phyloP scores from a whole-genome alignment of 169 alveolate species.

The Plasmodium coatneyi region DNA sequence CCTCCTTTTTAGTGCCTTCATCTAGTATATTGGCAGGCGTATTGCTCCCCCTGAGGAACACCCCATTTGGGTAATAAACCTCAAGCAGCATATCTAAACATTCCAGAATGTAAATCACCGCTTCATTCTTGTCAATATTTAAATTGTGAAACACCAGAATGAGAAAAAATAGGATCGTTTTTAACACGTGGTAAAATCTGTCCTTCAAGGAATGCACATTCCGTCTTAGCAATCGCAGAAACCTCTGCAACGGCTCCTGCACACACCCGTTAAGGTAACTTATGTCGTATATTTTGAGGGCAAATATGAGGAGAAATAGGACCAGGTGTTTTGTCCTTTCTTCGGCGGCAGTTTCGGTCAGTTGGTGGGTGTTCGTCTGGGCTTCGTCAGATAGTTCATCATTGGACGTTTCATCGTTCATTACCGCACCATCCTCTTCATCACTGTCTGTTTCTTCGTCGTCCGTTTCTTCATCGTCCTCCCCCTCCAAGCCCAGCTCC shows the following conservation, averaged over 20 bases:
- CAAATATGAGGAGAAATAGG: slow-evolving; percentile 35
- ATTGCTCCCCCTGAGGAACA: neutral
- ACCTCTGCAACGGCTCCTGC: slow-evolving; percentile 10
- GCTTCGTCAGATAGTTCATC: neutral
- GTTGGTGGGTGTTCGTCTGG: slow-evolving; percentile 2
- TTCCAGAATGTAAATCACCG: slow-evolving; percentile 56
- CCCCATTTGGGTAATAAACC: slow-evolving; percentile 29
- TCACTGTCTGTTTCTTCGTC: neutral
- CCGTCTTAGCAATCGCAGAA: slow-evolving; percentile 18
- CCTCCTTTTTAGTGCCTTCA: neutral
- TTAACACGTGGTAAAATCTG: slow-evolving; percentile 36
- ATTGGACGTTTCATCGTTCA: neutral
- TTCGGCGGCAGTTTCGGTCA: neutral
- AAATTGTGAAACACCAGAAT: slow-evolving; percentile 43
- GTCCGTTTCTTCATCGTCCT: neutral
- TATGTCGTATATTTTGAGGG: slow-evolving; percentile 67
- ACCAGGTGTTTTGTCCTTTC: neutral
- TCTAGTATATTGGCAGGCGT: neutral
- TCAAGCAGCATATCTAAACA: slow-evolving; percentile 40
- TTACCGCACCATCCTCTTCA: neutral
- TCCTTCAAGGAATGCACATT: slow-evolving; percentile 1
- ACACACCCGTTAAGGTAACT: slow-evolving; percentile 69
- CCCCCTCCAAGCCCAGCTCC: neutral
- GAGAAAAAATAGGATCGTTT: slow-evolving; percentile 54
- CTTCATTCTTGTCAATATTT: slow-evolving; percentile 51